Percentiles rank a stretch among this genome's conserved stretches.
Conservation (phyloP, 2,329 filamentous ascomycete genomes). For the Delphinella strobiligena region DNA sequence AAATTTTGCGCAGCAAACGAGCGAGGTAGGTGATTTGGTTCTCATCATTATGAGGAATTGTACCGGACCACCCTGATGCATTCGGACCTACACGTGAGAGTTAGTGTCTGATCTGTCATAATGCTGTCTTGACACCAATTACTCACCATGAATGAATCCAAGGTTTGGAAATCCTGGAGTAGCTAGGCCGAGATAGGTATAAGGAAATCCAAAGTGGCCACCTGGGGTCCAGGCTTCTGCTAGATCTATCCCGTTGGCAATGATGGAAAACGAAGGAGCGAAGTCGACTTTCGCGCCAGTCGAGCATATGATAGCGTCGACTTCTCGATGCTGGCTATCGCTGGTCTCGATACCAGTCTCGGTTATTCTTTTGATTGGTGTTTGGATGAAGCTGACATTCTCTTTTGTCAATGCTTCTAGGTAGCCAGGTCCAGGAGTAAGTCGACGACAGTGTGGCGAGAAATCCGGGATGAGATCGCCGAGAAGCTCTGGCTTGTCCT, state of each 20-base stretch:
- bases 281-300: conserved; percentile 20
- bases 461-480: conserved; percentile 28
- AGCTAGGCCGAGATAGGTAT: conserved; percentile 53
- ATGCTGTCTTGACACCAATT: too few relatives aligned
- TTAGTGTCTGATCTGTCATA: too few relatives aligned
- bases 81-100: conserved; percentile 37
- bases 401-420: conserved; percentile 17
- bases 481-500: conserved; percentile 33
- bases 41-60: conserved; percentile 55
- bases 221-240: conserved; percentile 44
- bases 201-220: conserved; percentile 48
- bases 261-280: conserved; percentile 44
- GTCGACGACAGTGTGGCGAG: conserved; percentile 29
- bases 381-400: conserved; percentile 41
- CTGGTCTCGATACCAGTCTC: conserved; percentile 47
- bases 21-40: conserved; percentile 53
- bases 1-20: conserved; percentile 55
- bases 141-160: conserved; percentile 47
- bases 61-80: conserved; percentile 48
- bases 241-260: conserved; percentile 42
- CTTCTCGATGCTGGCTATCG: conserved; percentile 44
- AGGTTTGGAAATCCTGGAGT: conserved; percentile 58
- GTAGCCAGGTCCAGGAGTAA: conserved; percentile 35
- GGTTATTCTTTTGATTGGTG: conserved; percentile 46
- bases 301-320: conserved; percentile 51